Evolutionary conservation across 164 flowering plant species (phyloP), one percentile per base, ranked within the genome.

Genomic region (Vitis cinerea): DNA sequence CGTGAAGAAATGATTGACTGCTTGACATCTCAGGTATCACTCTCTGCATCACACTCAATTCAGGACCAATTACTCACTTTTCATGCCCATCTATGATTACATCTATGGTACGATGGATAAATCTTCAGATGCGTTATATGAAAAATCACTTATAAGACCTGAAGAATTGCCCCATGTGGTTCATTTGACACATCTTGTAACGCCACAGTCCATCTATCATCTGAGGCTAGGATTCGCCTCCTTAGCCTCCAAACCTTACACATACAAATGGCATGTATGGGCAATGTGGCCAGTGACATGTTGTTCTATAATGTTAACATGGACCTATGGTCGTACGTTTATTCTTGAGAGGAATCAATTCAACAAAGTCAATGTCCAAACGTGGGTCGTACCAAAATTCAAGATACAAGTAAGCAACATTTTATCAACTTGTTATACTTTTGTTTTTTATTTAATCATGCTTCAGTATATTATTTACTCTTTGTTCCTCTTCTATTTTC

Each of bases 301-400:
- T 4, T 77, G 75, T 69, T 82, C 81, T 23, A 74, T 79, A 77
- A 37, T 82, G 10, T 2, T 82, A 8, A 87, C 86, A 14, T 81
- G 88, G 88, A 67, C 81, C 15, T 78, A 70, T 53, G 90, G 87
- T 7, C 77, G 78, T 2, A 78, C 86, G 1, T 85, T 90, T 53
- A 70, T 82, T 17, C 76, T 81, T 8, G 97, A 92, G 73, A 83
- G 85, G 48, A 82, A 87, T 69, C 30, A 67, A 12, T 79, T 87
- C 57, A 62, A 85, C 15, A 71, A 84, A 12, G 81, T 90, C 63
- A 87, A 80, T 31, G 59, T 83, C 59, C 96, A 92, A 61, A 78
- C 92, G n/a, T 86, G 94, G 96, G 86, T 81, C 0, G 56, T 89
- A 12, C 92, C 97, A 15, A 85, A 83, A 65, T 92, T 75, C 72